These are phyloP conservation scores for Solanum verrucosum DNA, from an alignment of 257 asterid genomes.

Conservation along the genomic window DNA sequence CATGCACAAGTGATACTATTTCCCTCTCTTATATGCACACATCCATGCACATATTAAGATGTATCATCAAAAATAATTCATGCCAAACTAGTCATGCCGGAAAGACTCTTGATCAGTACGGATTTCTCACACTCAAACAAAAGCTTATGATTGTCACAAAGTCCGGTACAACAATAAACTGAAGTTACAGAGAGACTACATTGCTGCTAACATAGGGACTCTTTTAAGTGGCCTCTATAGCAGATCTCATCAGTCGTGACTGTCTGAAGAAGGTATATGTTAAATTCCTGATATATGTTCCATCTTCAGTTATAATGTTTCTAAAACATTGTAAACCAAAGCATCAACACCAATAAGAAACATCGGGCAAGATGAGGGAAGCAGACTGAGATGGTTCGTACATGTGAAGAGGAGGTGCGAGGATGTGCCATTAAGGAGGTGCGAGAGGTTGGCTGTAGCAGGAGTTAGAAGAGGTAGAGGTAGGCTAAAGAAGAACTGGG, in stretches of 20 bases:
- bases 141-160: not conserved
- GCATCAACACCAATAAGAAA: not conserved
- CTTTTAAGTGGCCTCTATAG: not conserved
- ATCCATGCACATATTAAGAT: not conserved
- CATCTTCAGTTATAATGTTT: not conserved
- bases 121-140: not conserved
- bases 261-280: not conserved
- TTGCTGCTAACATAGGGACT: not conserved
- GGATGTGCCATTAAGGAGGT: not conserved
- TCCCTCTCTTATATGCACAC: not conserved
- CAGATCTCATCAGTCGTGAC: not conserved
- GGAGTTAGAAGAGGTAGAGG: not conserved
- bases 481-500: not conserved
- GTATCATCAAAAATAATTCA: not conserved
- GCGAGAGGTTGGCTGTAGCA: not conserved
- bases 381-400: not conserved
- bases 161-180: not conserved
- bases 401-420: not conserved
- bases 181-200: not conserved
- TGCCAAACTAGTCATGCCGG: not conserved
- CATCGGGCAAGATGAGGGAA: not conserved
- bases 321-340: not conserved
- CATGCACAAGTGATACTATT: not conserved
- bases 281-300: not conserved
- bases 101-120: not conserved